Percentiles rank a stretch among this genome's conserved stretches.
Evolutionary conservation across 2,329 filamentous ascomycete genomes (phyloP).

Genomic region (Exophiala sideris): DNA sequence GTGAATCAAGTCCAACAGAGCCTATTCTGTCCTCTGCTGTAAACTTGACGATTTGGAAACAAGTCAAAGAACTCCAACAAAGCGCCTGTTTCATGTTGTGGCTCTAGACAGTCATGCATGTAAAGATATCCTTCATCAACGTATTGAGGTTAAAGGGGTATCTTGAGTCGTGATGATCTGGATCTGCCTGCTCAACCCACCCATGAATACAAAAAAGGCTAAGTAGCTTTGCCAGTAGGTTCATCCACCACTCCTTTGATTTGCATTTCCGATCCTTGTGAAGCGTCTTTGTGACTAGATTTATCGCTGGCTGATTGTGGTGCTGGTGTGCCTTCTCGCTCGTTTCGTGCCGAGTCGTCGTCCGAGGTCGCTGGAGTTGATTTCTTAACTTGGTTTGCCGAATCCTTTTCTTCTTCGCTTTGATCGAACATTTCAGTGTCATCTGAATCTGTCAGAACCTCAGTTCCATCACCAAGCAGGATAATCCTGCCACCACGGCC

Average conservation of each 20-base stretch:
- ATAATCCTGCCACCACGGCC: conserved; percentile 81
- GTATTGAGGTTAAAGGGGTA: conserved; percentile 14
- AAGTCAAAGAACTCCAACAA: neutral
- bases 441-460: conserved; percentile 82
- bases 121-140: conserved; percentile 15
- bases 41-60: conserved; percentile 9
- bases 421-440: conserved; percentile 94
- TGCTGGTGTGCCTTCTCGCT: conserved; percentile 52
- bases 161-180: conserved; percentile 22
- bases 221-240: conserved; percentile 6
- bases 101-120: conserved; percentile 20
- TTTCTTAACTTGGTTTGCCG: conserved; percentile 78
- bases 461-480: conserved; percentile 89
- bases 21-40: conserved; percentile 3
- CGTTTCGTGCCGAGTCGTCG: conserved; percentile 35
- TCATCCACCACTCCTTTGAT: conserved; percentile 21
- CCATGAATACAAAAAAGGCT: neutral
- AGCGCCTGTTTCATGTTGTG: conserved; percentile 1
- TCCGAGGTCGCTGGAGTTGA: conserved; percentile 39
- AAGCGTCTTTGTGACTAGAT: conserved; percentile 15
- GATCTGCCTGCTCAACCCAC: conserved; percentile 17
- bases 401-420: conserved; percentile 79
- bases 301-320: conserved; percentile 36
- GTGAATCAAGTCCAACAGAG: neutral
- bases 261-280: conserved; percentile 14